phyloP scores from a whole-genome alignment of 805 yeast genomes.

The Pichia membranifaciens region DNA sequence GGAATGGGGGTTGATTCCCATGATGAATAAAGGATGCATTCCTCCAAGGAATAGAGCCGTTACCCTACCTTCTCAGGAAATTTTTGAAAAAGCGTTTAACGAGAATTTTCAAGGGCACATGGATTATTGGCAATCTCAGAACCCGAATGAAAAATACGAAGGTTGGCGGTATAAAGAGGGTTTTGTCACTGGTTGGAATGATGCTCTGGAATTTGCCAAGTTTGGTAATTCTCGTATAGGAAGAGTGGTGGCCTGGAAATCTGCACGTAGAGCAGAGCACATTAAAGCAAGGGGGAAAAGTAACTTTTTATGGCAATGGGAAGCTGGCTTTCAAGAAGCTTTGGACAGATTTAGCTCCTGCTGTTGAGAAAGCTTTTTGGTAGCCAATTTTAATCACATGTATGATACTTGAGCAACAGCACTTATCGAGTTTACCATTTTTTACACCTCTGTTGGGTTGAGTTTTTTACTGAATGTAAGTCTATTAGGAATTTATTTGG shows the following conservation, averaged over 20 bases:
- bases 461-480: too few relatives aligned
- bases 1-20: constrained; percentile 88
- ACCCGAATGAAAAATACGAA: constrained; percentile 59
- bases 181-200: constrained; percentile 68
- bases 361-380: neutral
- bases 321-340: constrained; percentile 75
- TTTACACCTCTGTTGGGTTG: too few relatives aligned
- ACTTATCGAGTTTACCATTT: too few relatives aligned
- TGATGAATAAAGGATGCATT: constrained; percentile 58
- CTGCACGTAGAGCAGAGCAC: constrained; percentile 60
- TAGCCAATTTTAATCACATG: too few relatives aligned
- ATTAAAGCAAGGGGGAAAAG: constrained; percentile 47
- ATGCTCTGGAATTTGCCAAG: constrained; percentile 60
- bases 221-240: constrained; percentile 72
- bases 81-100: constrained; percentile 36
- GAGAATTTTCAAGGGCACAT: constrained; percentile 42
- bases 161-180: constrained; percentile 81
- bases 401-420: too few relatives aligned
- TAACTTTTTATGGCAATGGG: constrained; percentile 78
- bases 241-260: constrained; percentile 62
- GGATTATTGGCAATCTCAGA: constrained; percentile 62
- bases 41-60: constrained; percentile 28
- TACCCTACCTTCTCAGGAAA: constrained; percentile 35
- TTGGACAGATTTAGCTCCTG: constrained; percentile 33
- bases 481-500: too few relatives aligned